phyloP scores from a whole-genome alignment of 2,329 filamentous ascomycete genomes.

The Exutisphaerella laricina region DNA sequence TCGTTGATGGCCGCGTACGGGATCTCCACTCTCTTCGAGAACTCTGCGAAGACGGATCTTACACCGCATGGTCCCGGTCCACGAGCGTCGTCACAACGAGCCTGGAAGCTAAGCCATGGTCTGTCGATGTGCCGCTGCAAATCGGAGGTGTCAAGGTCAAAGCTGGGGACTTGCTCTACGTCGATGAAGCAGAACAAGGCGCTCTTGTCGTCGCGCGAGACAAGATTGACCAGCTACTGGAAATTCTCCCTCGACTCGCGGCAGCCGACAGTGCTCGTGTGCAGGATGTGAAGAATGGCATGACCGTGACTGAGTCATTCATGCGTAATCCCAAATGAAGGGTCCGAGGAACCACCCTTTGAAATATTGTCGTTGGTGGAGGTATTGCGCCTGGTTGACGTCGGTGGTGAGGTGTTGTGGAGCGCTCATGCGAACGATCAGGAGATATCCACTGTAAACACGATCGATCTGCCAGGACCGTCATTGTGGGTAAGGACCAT shows the following conservation, averaged over 20 bases:
- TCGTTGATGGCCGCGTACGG: conserved; percentile 64
- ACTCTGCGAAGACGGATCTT: conserved; percentile 35
- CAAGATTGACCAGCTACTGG: conserved; percentile 55
- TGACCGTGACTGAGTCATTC: not conserved
- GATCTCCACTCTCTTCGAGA: conserved; percentile 52
- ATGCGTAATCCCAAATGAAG: not conserved
- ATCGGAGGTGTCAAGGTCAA: conserved; percentile 36
- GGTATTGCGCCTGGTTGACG: not conserved
- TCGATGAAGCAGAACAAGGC: conserved; percentile 61
- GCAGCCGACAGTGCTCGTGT: conserved; percentile 36
- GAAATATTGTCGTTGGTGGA: not conserved
- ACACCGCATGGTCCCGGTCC: conserved; percentile 52
- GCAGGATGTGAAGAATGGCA: not conserved
- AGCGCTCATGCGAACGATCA: conserved; percentile 4
- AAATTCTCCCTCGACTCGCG: conserved; percentile 50
- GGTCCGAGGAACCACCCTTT: not conserved
- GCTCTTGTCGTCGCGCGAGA: conserved; percentile 61
- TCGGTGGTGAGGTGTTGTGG: not conserved
- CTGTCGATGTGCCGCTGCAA: conserved; percentile 39
- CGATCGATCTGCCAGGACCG: conserved; percentile 1
- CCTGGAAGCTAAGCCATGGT: conserved; percentile 51
- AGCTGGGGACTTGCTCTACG: conserved; percentile 63
- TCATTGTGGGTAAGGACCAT: conserved; percentile 5
- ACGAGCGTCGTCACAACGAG: conserved; percentile 51
- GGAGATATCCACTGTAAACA: not conserved